Evolutionary conservation across 31 red algal species (phyloP).

Genomic region (Asparagopsis taxiformis): DNA sequence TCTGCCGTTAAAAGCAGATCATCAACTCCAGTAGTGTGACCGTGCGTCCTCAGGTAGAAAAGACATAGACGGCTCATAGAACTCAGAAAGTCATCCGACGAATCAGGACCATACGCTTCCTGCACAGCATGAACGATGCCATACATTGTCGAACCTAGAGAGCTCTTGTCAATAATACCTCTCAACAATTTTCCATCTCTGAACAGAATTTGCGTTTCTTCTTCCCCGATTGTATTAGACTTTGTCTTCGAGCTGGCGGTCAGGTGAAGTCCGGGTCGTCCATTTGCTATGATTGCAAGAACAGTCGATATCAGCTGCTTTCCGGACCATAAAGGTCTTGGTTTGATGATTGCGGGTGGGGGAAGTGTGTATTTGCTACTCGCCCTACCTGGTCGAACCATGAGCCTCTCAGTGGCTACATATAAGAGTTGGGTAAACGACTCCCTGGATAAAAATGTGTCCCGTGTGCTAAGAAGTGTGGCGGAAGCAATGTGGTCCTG

Average conservation of each 20-base stretch:
- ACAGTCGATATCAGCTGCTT: constrained; percentile 94
- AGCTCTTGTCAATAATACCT: constrained; percentile 93
- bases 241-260: constrained; percentile 24
- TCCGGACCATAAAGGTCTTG: constrained; percentile 83
- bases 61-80: constrained; percentile 84
- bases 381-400: constrained; percentile 37
- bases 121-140: constrained; percentile 93
- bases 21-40: constrained; percentile 90
- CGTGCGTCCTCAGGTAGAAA: constrained; percentile 74
- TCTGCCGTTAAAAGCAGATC: constrained; percentile 69
- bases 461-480: constrained; percentile 81
- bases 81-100: constrained; percentile 83
- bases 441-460: constrained; percentile 69
- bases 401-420: constrained; percentile 65
- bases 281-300: constrained; percentile 51
- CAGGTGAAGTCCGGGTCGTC: constrained; percentile 49
- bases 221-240: constrained; percentile 59
- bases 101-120: constrained; percentile 76
- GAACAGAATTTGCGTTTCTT: constrained; percentile 71
- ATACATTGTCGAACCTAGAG: constrained; percentile 81
- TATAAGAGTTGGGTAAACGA: constrained; percentile 84
- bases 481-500: constrained; percentile 94
- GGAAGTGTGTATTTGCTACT: constrained; percentile 32
- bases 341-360: constrained; percentile 71
- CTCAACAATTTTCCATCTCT: constrained; percentile 74